Base-by-base conservation (phyloP, 768 basidiomycete species). In the Boletus rex-veris region DNA sequence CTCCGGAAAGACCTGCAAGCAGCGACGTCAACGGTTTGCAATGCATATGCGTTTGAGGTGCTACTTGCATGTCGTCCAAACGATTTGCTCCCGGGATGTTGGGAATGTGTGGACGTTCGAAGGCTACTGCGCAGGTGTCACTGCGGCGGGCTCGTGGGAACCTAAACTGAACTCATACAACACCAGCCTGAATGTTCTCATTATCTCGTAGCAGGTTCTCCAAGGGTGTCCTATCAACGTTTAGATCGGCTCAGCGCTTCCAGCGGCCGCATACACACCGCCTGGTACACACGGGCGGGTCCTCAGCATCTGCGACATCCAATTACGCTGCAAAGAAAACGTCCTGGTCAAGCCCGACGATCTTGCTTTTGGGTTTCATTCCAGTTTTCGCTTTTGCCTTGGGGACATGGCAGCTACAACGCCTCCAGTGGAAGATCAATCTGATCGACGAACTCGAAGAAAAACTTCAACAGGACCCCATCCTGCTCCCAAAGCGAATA, bases 361-460 rank as follows among this genome's bases (percentile, higher is more conserved):
- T 91, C 76, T 57, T 90, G 18, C 70, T 92, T 30, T 74, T 94
- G 54, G 90, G 91, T 31, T 80, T 89, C 60, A 89, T 97, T 51
- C 97, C 97, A 1, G 74, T 98, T 55, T 85, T 97, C 66, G 92
- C 93, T 0, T 92, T 94, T 60, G 88, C 80, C 15, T 75, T 99
- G 56, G 96, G 97, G 16, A 82, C 84, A 18, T 98, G 96, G 96
- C 97, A 99, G 72, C 75, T 99, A 31, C 82, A 91, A 62, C 83
- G 97, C 45, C 80, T 98, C 30, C 82, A 90, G 68, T 99, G 97
- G 97, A 99, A 99, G 72, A 76, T 96, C 42, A 82, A 83, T 48
- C 78, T 99, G 47, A 98, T 98, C 57, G 91, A 97, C 59, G 91
- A 98, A 64, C 77, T 98, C 35, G 89, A 97, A 67, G 85, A 90